phyloP scores from a whole-genome alignment of 179 eudicot species.

The Beta macrorhiza region DNA sequence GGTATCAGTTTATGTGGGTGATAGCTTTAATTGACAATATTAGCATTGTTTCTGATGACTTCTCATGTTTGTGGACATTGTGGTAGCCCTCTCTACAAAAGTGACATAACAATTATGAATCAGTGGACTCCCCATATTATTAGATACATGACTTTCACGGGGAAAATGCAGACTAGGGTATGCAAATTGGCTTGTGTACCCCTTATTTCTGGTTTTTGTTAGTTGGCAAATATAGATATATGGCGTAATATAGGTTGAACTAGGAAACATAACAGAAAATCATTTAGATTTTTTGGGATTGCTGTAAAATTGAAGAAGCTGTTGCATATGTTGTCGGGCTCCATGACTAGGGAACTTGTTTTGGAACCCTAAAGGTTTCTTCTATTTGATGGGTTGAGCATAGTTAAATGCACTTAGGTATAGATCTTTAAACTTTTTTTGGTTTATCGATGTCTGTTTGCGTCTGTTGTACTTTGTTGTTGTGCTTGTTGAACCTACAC shows the following conservation, averaged over 20 bases:
- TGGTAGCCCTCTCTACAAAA: too few species aligned
- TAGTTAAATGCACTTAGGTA: neutral
- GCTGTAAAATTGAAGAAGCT: neutral
- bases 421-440: neutral
- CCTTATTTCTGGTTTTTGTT: neutral
- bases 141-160: neutral
- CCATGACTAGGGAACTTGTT: neutral
- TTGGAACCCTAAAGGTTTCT: neutral
- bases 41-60: neutral
- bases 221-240: neutral
- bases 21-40: neutral
- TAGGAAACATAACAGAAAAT: neutral
- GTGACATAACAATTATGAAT: too few species aligned
- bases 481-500: neutral
- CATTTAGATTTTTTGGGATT: neutral
- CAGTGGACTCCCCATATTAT: neutral
- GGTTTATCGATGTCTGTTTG: neutral
- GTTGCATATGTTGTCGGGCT: neutral
- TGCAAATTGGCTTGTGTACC: neutral
- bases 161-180: neutral
- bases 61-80: neutral
- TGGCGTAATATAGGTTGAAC: neutral
- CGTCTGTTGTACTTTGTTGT: neutral
- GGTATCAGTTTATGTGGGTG: neutral
- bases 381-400: neutral